These are phyloP conservation scores for Puccinia hordei DNA, from an alignment of 1,284 basidiomycete species.

Conservation along the genomic window DNA sequence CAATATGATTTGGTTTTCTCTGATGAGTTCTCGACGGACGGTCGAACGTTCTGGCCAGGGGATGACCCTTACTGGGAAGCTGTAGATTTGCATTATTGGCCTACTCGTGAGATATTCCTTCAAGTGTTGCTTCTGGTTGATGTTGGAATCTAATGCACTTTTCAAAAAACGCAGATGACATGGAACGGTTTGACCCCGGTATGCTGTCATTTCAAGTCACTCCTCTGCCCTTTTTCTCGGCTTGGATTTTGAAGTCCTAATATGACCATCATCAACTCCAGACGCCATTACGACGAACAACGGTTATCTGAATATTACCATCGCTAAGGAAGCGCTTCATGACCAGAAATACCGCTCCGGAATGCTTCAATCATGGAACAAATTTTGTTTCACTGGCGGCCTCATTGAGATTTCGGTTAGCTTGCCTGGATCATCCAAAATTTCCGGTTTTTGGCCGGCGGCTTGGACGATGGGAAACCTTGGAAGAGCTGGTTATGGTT, in stretches of 20 bases:
- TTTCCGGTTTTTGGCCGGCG: constrained; percentile 72
- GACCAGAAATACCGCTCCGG: constrained; percentile 71
- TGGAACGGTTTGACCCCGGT: constrained; percentile 70
- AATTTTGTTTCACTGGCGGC: constrained; percentile 91
- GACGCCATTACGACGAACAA: constrained; percentile 73
- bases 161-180: constrained; percentile 59
- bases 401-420: constrained; percentile 66
- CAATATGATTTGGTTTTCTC: constrained; percentile 68
- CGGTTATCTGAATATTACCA: constrained; percentile 77
- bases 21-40: constrained; percentile 67
- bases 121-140: not conserved
- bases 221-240: not conserved
- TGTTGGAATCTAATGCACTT: not conserved
- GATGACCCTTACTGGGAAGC: constrained; percentile 63
- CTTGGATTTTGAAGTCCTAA: not conserved
- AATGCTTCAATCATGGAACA: constrained; percentile 73
- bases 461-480: constrained; percentile 63
- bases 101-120: constrained; percentile 61
- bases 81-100: constrained; percentile 75
- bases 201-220: constrained; percentile 51
- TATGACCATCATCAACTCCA: constrained; percentile 61
- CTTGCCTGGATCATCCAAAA: constrained; percentile 71
- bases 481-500: constrained; percentile 63
- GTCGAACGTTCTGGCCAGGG: constrained; percentile 75
- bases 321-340: constrained; percentile 68